These are phyloP conservation scores for Pseudonitzschia multiseries DNA, from an alignment of 108 stramenopile species.

Conservation along the genomic window DNA sequence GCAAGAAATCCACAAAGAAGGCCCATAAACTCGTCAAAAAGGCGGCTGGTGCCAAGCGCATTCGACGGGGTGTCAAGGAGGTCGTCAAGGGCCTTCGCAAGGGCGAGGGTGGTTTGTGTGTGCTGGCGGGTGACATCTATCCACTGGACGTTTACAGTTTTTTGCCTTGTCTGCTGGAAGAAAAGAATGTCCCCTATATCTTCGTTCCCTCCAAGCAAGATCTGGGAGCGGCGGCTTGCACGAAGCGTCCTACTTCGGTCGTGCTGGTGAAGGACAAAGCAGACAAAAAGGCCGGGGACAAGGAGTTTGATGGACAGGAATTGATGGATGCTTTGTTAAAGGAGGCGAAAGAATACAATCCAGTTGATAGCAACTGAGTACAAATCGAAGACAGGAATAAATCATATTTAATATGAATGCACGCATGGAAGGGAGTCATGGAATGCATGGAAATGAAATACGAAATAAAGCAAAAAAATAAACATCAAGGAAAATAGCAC, in stretches of 20 bases:
- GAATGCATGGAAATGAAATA: neutral
- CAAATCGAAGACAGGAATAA: neutral
- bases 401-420: neutral
- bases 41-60: conserved; percentile 79
- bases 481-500: too few relatives aligned
- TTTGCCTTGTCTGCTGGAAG: conserved; percentile 93
- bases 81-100: conserved; percentile 97
- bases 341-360: conserved; percentile 82
- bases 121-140: conserved; percentile 97
- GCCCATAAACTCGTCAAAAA: conserved; percentile 96
- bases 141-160: conserved; percentile 97
- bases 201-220: conserved; percentile 97
- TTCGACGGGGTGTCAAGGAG: conserved; percentile 97
- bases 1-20: conserved; percentile 96
- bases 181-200: conserved; percentile 92
- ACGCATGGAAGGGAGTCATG: neutral
- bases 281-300: conserved; percentile 47
- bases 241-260: conserved; percentile 96
- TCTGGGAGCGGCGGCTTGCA: conserved; percentile 95
- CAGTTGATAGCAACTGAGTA: neutral
- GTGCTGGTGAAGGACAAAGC: conserved; percentile 64
- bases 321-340: conserved; percentile 83
- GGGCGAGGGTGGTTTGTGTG: conserved; percentile 91
- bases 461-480: too few relatives aligned
- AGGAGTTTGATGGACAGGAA: conserved; percentile 84